Conservation (phyloP, 371 early-diverging fungal species). For the Cokeromyces recurvatus region DNA sequence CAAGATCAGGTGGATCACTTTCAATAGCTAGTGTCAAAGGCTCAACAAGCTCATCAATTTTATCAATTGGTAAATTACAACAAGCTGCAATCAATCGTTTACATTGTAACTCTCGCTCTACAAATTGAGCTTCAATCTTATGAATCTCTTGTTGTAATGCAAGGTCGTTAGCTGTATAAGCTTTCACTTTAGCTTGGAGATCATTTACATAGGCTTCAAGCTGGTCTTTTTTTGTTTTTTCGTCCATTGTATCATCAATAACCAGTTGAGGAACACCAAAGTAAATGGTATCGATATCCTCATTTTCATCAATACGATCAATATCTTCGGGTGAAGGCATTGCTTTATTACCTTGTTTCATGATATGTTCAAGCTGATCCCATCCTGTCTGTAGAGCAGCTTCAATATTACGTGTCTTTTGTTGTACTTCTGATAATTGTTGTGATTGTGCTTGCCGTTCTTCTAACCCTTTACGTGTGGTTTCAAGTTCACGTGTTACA, state of each 20-base stretch:
- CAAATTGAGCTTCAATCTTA: conserved; percentile 26
- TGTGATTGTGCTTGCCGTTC: conserved; percentile 42
- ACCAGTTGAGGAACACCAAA: not conserved
- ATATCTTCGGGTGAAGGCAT: conserved; percentile 6
- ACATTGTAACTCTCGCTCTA: conserved; percentile 57
- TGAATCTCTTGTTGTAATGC: conserved; percentile 35
- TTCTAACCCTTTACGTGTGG: conserved; percentile 59
- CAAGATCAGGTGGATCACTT: conserved; percentile 60
- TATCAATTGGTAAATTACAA: conserved; percentile 59
- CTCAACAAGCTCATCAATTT: conserved; percentile 60
- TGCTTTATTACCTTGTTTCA: not conserved
- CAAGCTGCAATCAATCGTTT: conserved; percentile 68
- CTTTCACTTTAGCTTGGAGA: conserved; percentile 30
- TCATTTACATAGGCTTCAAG: conserved; percentile 13
- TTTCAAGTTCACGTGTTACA: conserved; percentile 63
- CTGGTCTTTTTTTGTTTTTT: conserved; percentile 31
- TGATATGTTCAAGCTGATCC: conserved; percentile 11
- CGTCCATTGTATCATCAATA: not conserved
- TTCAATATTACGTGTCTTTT: conserved; percentile 49
- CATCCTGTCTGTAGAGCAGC: conserved; percentile 32
- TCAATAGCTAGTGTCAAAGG: conserved; percentile 67
- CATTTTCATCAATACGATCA: conserved; percentile 57
- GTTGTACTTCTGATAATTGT: conserved; percentile 54
- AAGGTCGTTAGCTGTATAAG: conserved; percentile 42
- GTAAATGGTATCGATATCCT: not conserved